Evolutionary conservation across 805 yeast genomes (phyloP).

Genomic region (Myxozyma sirexii): DNA sequence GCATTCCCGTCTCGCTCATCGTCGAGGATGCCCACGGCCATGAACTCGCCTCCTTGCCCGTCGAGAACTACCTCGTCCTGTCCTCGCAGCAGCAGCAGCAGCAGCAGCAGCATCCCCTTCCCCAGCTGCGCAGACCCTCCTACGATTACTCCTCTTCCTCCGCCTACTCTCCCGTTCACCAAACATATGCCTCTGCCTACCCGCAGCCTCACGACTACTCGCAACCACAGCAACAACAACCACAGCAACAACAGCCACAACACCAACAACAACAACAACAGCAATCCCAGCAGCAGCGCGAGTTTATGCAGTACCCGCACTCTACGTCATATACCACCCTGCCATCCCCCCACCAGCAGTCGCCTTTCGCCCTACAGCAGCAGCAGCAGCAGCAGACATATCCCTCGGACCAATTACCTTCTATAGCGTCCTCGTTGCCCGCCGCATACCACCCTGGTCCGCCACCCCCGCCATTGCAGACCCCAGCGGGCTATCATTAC

Average conservation of each 20-base stretch:
- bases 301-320: background rate
- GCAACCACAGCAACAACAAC: background rate
- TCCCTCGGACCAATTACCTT: background rate
- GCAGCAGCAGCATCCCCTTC: constrained; percentile 5
- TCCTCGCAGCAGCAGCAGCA: constrained; percentile 2
- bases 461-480: background rate
- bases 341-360: background rate
- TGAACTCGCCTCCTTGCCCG: constrained; percentile 23
- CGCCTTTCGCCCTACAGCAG: background rate
- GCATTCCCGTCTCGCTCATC: constrained; percentile 21
- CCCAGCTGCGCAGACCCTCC: constrained; percentile 9
- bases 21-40: constrained; percentile 29
- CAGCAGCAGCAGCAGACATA: background rate
- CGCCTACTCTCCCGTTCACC: background rate
- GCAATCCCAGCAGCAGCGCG: constrained; percentile 15
- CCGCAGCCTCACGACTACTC: background rate
- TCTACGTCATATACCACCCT: background rate
- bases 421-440: background rate
- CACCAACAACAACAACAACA: constrained; percentile 16
- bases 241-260: background rate
- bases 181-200: background rate
- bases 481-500: background rate
- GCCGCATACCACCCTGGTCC: too few species aligned
- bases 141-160: constrained; percentile 1
- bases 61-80: constrained; percentile 13